Evolutionary conservation across 2,329 filamentous ascomycete species (phyloP).

Genomic region (Cladosporium sp.): DNA sequence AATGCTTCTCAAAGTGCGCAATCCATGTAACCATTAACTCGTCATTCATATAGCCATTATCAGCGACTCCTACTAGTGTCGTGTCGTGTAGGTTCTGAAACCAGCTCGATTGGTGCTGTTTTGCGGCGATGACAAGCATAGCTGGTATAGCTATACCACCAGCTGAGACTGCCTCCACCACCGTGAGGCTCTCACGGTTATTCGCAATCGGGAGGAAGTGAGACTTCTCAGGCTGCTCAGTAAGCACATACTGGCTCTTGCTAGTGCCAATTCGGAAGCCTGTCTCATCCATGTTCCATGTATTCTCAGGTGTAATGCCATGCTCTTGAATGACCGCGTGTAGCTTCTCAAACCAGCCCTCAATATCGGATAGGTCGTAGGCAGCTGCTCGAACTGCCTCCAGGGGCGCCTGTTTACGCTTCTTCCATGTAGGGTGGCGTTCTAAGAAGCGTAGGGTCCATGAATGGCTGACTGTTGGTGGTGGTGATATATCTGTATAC

Average conservation of each 20-base stretch:
- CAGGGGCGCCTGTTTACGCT: neutral
- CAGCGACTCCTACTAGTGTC: neutral
- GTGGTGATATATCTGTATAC: neutral
- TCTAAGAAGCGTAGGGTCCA: neutral
- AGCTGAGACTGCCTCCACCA: neutral
- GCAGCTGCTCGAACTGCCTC: neutral
- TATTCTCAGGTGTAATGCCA: neutral
- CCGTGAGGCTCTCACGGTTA: neutral
- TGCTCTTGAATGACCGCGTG: neutral
- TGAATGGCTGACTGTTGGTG: neutral
- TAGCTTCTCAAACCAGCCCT: neutral
- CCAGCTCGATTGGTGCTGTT: neutral
- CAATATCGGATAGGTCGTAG: neutral
- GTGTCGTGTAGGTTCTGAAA: constrained; percentile 3
- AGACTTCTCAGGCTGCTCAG: neutral
- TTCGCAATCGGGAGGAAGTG: neutral
- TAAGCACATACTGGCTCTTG: neutral
- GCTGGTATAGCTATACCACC: neutral
- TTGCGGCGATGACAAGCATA: neutral
- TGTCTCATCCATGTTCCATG: constrained; percentile 2
- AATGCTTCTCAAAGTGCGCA: constrained; percentile 12
- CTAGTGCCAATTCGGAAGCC: neutral
- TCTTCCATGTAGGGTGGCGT: neutral
- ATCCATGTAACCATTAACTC: constrained; percentile 12
- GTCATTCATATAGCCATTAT: constrained; percentile 15